Evolutionary conservation across 164 flowering plant species (phyloP), one percentile per base, ranked within the genome.

Genomic region (Saururus chinensis): DNA sequence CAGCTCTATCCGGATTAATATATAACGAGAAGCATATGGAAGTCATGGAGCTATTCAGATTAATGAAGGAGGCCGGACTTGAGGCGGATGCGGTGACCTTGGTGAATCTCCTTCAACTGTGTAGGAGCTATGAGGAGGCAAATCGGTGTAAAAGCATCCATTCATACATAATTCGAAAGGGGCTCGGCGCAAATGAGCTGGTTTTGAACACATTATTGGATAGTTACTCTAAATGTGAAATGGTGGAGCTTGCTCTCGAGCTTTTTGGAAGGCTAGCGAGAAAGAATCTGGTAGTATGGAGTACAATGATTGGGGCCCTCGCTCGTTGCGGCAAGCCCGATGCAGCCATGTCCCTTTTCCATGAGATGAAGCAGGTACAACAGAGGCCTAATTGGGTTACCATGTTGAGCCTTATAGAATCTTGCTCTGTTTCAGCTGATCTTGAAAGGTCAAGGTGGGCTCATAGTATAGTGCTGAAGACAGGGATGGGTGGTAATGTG

Each of bases 261-360:
- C 62, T 86, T 51, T 89, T 93, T 59, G 40, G 40, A 57, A 54
- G 66, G 51, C 68, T 75, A 70, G 73, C 62, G 49, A 67, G 57
- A 48, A 79, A 67, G 69, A 87, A 84, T 70, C 55, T 74, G 58
- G 74, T 90, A 49, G 72, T 83, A 1, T 93, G 96, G 91, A 89
- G 88, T 71, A 81, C 88, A 9, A 84, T 92, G 86, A 85, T 92
- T 66, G 74, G 81, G 4, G 92, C 85, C 42, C 81, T 86, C 51
- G 65, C 86, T 20, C 68, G 76, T 24, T 82, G 84, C 66, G 89
- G 91, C 67, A 72, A 57, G 74, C 84, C 88, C 21, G 80, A 82
- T 57, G 88, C 83, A 72, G 95, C 97, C 40, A 60, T 90, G 52
- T 40, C 69, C 35, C 71, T 82, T 0, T 90, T 80, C 71, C 40